Conservation (phyloP, 768 basidiomycete species). For the Rhodotorula sphaerocarpa region DNA sequence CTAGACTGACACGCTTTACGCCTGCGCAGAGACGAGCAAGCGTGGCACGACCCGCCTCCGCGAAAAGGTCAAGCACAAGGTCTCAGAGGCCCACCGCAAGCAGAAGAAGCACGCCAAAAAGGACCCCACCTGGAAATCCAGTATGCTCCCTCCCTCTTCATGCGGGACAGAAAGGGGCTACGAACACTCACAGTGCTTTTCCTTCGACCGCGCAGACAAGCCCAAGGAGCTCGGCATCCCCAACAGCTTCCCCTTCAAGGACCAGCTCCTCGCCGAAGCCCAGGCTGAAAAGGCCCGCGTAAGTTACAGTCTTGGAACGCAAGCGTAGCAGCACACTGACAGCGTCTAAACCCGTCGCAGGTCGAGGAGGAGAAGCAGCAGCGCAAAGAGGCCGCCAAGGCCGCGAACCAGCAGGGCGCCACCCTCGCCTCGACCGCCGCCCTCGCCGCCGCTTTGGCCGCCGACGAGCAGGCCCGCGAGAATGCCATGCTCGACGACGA, state of each 20-base stretch:
- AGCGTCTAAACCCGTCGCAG: not conserved
- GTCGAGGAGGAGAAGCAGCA: conserved; percentile 8
- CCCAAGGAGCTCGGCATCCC: conserved; percentile 48
- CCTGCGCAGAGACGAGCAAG: conserved; percentile 23
- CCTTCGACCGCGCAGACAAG: conserved; percentile 40
- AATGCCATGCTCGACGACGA: conserved; percentile 24
- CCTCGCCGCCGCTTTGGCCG: conserved; percentile 35
- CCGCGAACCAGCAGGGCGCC: conserved; percentile 13
- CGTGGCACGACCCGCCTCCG: conserved; percentile 32
- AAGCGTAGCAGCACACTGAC: no score
- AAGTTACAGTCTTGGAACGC: no score
- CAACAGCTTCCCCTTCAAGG: conserved; percentile 47
- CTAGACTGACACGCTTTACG: not conserved
- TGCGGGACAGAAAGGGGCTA: no score
- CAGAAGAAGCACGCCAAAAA: conserved; percentile 44
- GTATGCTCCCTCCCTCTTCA: conserved; percentile 35
- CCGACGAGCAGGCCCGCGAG: conserved; percentile 25
- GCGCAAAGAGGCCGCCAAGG: conserved; percentile 33
- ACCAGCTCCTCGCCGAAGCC: conserved; percentile 47
- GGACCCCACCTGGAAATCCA: conserved; percentile 48
- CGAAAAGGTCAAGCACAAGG: conserved; percentile 39
- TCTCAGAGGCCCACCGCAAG: conserved; percentile 44
- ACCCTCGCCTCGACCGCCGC: conserved; percentile 39
- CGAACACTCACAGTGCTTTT: not conserved
- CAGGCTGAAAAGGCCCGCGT: conserved; percentile 43